Evolutionary conservation across 192 early-diverging fungal species (phyloP).

Genomic region (Coemansia sp.): DNA sequence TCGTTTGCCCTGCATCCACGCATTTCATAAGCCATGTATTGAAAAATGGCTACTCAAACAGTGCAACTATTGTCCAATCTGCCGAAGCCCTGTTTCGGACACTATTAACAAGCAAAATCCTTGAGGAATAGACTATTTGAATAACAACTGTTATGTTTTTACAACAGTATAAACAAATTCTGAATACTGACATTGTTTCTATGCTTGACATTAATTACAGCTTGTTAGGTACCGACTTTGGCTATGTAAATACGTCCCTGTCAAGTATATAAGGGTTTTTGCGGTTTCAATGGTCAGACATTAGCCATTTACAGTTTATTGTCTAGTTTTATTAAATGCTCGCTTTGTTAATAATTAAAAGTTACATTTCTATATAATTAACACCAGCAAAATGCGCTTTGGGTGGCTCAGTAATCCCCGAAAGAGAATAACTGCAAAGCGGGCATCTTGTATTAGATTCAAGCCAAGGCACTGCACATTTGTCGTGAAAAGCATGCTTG

Average conservation of each 20-base stretch:
- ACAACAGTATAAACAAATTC: too few species aligned
- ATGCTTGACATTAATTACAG: too few species aligned
- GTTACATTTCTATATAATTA: neutral
- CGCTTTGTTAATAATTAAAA: neutral
- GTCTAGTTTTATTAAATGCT: too few species aligned
- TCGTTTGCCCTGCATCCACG: conserved; percentile 7
- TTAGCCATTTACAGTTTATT: too few species aligned
- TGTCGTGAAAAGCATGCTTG: neutral
- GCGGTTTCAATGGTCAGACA: too few species aligned
- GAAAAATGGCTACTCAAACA: conserved; percentile 4
- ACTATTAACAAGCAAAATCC: neutral
- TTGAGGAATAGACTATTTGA: neutral
- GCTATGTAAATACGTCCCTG: too few species aligned
- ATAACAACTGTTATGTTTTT: neutral
- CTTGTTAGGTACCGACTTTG: too few species aligned
- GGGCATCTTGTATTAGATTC: neutral
- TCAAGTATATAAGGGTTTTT: too few species aligned
- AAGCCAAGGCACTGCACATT: neutral
- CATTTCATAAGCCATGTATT: conserved; percentile 5
- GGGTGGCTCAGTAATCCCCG: neutral
- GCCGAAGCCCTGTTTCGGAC: neutral
- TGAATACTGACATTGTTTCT: too few species aligned
- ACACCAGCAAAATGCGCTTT: neutral
- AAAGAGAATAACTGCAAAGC: neutral
- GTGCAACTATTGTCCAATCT: conserved; percentile 5